A percentile compares a stretch with the other conserved stretches of the same genome.
Conservation (phyloP, 257 asterid species). For the Scutellaria galericulata region DNA sequence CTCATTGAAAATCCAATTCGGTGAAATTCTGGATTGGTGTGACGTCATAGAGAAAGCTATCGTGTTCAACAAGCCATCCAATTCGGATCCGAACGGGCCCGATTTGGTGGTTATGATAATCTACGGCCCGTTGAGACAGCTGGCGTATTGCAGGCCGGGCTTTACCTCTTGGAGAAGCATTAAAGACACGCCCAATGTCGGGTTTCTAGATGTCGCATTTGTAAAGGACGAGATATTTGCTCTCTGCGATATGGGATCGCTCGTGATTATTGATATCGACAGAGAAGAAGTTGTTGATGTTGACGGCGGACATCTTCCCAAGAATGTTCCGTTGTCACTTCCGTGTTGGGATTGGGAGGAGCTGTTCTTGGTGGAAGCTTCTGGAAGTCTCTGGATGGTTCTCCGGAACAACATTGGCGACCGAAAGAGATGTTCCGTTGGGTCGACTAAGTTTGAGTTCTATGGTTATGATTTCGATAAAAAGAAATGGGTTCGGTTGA, state of each 20-base stretch:
- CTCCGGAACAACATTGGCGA: neutral
- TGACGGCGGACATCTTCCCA: neutral
- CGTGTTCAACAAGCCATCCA: constrained; percentile 30
- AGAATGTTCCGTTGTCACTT: neutral
- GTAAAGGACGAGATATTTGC: constrained; percentile 36
- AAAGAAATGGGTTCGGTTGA: constrained; percentile 39
- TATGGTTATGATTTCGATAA: constrained; percentile 36
- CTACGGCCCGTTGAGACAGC: constrained; percentile 31
- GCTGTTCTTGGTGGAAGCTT: constrained; percentile 40
- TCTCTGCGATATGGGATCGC: constrained; percentile 30
- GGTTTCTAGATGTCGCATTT: constrained; percentile 26
- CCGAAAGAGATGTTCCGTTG: neutral
- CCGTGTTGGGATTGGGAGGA: constrained; percentile 27
- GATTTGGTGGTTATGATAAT: constrained; percentile 40
- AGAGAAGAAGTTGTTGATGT: neutral
- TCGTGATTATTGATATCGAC: constrained; percentile 30
- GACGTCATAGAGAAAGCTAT: constrained; percentile 35
- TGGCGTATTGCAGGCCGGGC: constrained; percentile 39
- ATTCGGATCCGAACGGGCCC: constrained; percentile 17
- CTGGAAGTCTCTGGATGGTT: constrained; percentile 42
- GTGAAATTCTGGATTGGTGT: constrained; percentile 28
- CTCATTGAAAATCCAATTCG: constrained; percentile 16
- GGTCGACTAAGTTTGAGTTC: constrained; percentile 28
- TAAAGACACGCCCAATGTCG: neutral
- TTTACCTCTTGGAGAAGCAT: constrained; percentile 35